Base-by-base conservation (phyloP, 2,329 filamentous ascomycete species). In the Ilyonectria destructans region DNA sequence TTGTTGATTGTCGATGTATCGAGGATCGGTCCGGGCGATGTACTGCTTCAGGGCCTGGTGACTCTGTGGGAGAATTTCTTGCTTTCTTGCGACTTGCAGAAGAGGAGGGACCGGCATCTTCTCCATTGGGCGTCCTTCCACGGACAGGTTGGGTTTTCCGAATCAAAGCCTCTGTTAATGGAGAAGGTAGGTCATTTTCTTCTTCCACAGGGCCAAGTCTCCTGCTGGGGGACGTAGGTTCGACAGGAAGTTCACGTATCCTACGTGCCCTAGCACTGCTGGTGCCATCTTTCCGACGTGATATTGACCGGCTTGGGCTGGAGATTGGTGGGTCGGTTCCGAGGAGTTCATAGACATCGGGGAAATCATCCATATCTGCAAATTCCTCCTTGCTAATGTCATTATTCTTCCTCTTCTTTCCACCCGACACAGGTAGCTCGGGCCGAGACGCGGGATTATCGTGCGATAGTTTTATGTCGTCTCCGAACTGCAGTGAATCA, bases 321-420 rank as follows among this genome's bases (percentile, higher is more conserved):
- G 80, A 77, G 23, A 74, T 72, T 17, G 78, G 82, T 48, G 80
- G 81, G 13, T 81, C 76, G 15, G 82, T 84, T 31, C 82, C 85
- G 12, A 84, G 77, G 55, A 85, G 78, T 55, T 88, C 82, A 69
- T 86, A 84, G 8, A 90, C 85, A 69, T 90, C 87, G 0, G 86
- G 87, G 52, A 88, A 90, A 19, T 86, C 83, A 37, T 85, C 84
- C 15, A 84, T 77, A 4, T 81, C 78, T 17, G 76, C 78, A 15
- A 77, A 75, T 13, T 80, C 77, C 29, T 77, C 74, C 65, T 78
- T 82, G 67, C 74, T 82, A 26, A 86, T 84, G 10, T 87, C 84
- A 26, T 78, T 79, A 68, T 86, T 88, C 74, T 89, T 89, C 68
- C 86, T 79, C 77, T 89, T 89, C 76, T 84, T 87, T 19, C 80